Evolutionary conservation across 129 eudicot genomes (phyloP).

Genomic region (Flaveria trinervia): DNA sequence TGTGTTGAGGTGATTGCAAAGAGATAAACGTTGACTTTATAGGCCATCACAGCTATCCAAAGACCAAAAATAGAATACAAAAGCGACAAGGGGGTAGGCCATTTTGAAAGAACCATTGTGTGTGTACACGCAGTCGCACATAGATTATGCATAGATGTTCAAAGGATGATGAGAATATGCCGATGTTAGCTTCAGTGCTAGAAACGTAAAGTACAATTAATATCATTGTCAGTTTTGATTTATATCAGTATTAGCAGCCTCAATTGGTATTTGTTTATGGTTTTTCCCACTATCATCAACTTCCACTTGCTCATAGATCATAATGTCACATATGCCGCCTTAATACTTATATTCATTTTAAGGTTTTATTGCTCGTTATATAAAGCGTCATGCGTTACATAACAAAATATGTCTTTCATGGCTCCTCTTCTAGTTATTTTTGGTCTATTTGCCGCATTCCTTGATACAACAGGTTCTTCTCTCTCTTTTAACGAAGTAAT

Average conservation of each 20-base stretch:
- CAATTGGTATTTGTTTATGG: no score
- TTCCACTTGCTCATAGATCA: not conserved
- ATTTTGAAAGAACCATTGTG: not conserved
- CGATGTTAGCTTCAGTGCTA: not conserved
- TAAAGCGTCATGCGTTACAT: conserved; percentile 20
- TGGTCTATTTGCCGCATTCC: conserved; percentile 25
- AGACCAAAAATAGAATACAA: not conserved
- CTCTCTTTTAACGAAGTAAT: not conserved
- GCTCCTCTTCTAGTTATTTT: conserved; percentile 24
- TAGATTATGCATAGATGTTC: not conserved
- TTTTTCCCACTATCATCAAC: not conserved
- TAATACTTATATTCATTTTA: not conserved
- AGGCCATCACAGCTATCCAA: not conserved
- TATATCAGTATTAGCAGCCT: no score
- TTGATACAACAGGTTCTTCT: conserved; percentile 12
- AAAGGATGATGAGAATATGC: conserved; percentile 11
- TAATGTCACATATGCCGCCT: conserved; percentile 12
- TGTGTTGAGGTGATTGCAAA: not conserved
- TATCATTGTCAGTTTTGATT: not conserved
- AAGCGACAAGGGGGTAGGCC: not conserved
- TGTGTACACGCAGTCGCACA: not conserved
- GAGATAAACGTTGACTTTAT: conserved; percentile 1
- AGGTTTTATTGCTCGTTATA: conserved; percentile 19
- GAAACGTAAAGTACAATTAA: not conserved
- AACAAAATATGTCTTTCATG: conserved; percentile 39